Evolutionary conservation across 257 asterid genomes (phyloP).

Genomic region (Ehretia macrophylla): DNA sequence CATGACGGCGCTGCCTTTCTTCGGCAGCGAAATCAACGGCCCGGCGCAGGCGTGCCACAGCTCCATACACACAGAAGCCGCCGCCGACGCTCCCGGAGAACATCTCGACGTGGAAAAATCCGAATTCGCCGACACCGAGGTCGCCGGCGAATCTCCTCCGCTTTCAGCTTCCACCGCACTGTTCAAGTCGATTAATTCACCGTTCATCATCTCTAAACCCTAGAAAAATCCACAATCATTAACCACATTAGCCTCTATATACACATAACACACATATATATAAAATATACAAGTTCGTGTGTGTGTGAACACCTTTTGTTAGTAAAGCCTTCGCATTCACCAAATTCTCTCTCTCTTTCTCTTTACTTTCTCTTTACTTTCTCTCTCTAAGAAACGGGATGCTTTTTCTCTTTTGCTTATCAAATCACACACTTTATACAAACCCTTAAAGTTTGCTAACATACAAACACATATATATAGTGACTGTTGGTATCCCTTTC

Average conservation of each 20-base stretch:
- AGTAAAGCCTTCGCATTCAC: slow-evolving; percentile 24
- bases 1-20: slow-evolving; percentile 77
- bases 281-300: neutral
- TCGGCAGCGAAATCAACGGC: slow-evolving; percentile 87
- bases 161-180: slow-evolving; percentile 38
- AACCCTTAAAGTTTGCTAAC: slow-evolving; percentile 3
- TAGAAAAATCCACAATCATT: slow-evolving; percentile 18
- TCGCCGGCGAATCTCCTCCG: slow-evolving; percentile 19
- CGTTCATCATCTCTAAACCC: slow-evolving; percentile 50
- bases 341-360: slow-evolving; percentile 22
- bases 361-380: slow-evolving; percentile 30
- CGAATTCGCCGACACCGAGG: slow-evolving; percentile 23
- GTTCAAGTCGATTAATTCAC: slow-evolving; percentile 74
- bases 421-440: slow-evolving; percentile 41
- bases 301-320: slow-evolving; percentile 8
- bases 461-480: neutral
- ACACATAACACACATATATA: neutral
- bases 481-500: neutral
- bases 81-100: slow-evolving; percentile 26
- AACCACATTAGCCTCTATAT: slow-evolving; percentile 2
- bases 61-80: slow-evolving; percentile 78
- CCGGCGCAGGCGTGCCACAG: slow-evolving; percentile 99
- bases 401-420: slow-evolving; percentile 22
- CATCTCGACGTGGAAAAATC: slow-evolving; percentile 28
- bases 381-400: slow-evolving; percentile 36